Evolutionary conservation across 2,329 filamentous ascomycete species (phyloP), one percentile per base, ranked within the genome.

Genomic region (Pezicula radicicola): DNA sequence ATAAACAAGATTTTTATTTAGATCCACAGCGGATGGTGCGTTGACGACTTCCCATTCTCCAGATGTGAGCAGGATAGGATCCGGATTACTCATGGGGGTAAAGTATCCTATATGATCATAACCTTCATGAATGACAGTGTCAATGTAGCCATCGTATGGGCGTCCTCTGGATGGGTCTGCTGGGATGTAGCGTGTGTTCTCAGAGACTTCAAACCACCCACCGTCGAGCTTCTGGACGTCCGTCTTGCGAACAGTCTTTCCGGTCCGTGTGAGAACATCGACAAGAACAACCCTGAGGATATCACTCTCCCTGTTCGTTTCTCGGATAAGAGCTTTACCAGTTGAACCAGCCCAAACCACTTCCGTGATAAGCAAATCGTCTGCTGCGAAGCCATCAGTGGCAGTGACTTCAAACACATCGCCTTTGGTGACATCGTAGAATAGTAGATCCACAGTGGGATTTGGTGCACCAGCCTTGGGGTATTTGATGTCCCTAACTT

Each of bases 41-140:
- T 87, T 77, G 4, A 91, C 89, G 1, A 99, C 93, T 69, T 99
- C 95, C 92, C 93, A 99, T 30, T 87, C 69, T 5, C 94, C 94
- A 36, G 88, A 85, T 0, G 94, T 99, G 39, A 99, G 82, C 76
- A 96, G 83, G 44, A 89, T 73, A 6, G 94, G 92, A n/a, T 88
- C 75, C 0, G 88, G 76, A 60, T 85, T 92, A 61, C 97, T 89
- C 48, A 97, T 71, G 2, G 94, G 93, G 0, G 87, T 86, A 66
- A 97, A 99, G 72, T 97, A 97, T 0, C 88, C 94, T 47, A 99
- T 75, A 63, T 99, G 94, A 61, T 97, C 90, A 61, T 89, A 90
- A 50, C 91, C 87, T 18, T 96, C 81, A 64, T 95, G 78, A 50
- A 97, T 88, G 53, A 97, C 76, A 0, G 88, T 91, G 69, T 99